Conservation (phyloP, 352 stramenopile species). For the Phytophthora megakarya region DNA sequence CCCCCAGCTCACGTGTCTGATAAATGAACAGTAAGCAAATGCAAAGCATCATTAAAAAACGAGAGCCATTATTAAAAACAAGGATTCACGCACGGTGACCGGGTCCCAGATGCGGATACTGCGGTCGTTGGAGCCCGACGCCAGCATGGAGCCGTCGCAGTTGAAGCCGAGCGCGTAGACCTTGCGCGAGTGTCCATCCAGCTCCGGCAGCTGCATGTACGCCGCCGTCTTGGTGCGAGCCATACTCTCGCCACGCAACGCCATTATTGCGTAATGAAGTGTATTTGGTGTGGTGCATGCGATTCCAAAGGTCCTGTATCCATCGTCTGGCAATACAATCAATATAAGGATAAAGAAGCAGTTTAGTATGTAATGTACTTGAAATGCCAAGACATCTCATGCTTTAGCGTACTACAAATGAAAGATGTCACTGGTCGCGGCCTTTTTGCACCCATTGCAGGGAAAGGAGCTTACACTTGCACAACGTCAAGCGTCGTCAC, state of each 20-base stretch:
- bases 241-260: slow-evolving; percentile 20
- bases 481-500: slow-evolving; percentile 12
- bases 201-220: slow-evolving; percentile 69
- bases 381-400: too few relatives aligned
- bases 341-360: too few relatives aligned
- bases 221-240: slow-evolving; percentile 21
- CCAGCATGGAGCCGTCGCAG: slow-evolving; percentile 64
- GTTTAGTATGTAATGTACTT: not conserved
- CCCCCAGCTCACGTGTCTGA: slow-evolving; percentile 60
- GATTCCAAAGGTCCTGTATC: not conserved
- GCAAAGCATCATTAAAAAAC: too few relatives aligned
- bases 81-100: slow-evolving; percentile 44
- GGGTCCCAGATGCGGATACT: slow-evolving; percentile 82
- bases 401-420: not conserved
- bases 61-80: not conserved
- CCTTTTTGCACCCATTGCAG: slow-evolving; percentile 2
- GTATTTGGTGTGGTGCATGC: slow-evolving; percentile 7
- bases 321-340: too few relatives aligned
- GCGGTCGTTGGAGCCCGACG: slow-evolving; percentile 81
- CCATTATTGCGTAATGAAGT: slow-evolving; percentile 22
- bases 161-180: slow-evolving; percentile 87
- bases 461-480: not conserved
- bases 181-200: slow-evolving; percentile 80
- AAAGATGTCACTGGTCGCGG: not conserved
- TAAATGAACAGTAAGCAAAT: not conserved